phyloP scores from a whole-genome alignment of 192 early-diverging fungal genomes.

The Entophlyctis luteolus region DNA sequence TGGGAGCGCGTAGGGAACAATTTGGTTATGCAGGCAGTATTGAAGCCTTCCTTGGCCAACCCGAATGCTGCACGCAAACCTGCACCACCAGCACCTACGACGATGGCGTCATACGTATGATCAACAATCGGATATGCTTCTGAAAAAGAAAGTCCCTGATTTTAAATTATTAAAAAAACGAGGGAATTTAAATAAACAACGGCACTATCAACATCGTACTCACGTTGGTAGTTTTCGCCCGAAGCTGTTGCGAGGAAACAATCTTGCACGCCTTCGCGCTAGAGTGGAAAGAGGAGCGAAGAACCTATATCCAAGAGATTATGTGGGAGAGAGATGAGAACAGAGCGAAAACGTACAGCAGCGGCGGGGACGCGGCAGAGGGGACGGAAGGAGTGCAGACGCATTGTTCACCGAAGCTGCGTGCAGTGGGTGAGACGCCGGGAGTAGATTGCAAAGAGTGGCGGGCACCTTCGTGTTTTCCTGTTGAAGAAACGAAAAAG shows the following conservation, averaged over 20 bases:
- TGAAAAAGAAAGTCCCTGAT: background rate
- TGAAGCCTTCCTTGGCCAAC: conserved; percentile 79
- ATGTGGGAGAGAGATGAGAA: too few species aligned
- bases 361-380: too few species aligned
- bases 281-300: conserved; percentile 26
- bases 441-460: too few species aligned
- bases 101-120: conserved; percentile 97
- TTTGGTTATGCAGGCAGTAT: conserved; percentile 97
- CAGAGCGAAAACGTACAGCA: too few species aligned
- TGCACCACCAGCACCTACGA: conserved; percentile 96
- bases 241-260: background rate
- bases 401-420: too few species aligned
- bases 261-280: conserved; percentile 5
- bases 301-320: conserved; percentile 1
- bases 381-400: too few species aligned
- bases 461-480: too few species aligned
- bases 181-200: background rate
- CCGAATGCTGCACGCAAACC: conserved; percentile 97
- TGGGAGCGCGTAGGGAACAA: conserved; percentile 97
- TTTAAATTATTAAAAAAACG: background rate
- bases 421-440: too few species aligned
- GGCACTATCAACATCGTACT: background rate
- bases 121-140: conserved; percentile 88
- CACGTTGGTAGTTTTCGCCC: conserved; percentile 2
- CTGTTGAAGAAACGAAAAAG: too few species aligned